Percentiles rank a stretch among this genome's conserved stretches.
Conservation (phyloP, 495 filamentous ascomycete species). For the Aspergillus hancockii region DNA sequence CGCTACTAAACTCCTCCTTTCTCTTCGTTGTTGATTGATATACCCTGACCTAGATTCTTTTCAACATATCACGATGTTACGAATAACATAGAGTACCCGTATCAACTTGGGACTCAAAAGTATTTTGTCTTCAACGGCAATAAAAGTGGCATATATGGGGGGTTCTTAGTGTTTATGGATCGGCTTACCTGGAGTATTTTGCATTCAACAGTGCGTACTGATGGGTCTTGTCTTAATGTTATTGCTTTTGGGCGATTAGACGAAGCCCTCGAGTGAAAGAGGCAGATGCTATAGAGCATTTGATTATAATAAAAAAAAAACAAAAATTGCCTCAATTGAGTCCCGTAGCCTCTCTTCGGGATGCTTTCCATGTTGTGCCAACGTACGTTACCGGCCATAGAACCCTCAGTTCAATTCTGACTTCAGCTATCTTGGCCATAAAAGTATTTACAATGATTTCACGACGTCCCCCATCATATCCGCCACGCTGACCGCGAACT, state of each 20-base stretch:
- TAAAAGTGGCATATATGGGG: conserved; percentile 51
- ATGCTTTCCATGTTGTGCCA: not conserved
- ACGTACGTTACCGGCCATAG: not conserved
- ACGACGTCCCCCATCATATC: conserved; percentile 24
- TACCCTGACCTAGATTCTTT: conserved; percentile 49
- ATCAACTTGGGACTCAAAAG: conserved; percentile 54
- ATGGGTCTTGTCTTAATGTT: conserved; percentile 35
- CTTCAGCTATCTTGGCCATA: no score
- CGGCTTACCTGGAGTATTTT: conserved; percentile 45
- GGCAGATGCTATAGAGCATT: conserved; percentile 6
- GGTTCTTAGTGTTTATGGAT: conserved; percentile 38
- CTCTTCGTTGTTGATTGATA: conserved; percentile 41
- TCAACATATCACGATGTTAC: conserved; percentile 69
- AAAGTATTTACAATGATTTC: not conserved
- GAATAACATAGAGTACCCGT: conserved; percentile 51
- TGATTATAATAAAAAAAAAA: conserved; percentile 6
- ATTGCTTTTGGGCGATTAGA: conserved; percentile 9
- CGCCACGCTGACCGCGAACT: conserved; percentile 34
- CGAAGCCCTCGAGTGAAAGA: not conserved
- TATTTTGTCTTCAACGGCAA: conserved; percentile 68
- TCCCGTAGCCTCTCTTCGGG: not conserved
- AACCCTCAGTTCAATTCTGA: no score
- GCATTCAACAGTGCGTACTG: conserved; percentile 51
- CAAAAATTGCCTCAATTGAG: conserved; percentile 15
- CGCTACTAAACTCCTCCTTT: conserved; percentile 49